Evolutionary conservation across 306 rosid species (phyloP), one percentile per base, ranked within the genome.

Genomic region (Inga leiocalycina): DNA sequence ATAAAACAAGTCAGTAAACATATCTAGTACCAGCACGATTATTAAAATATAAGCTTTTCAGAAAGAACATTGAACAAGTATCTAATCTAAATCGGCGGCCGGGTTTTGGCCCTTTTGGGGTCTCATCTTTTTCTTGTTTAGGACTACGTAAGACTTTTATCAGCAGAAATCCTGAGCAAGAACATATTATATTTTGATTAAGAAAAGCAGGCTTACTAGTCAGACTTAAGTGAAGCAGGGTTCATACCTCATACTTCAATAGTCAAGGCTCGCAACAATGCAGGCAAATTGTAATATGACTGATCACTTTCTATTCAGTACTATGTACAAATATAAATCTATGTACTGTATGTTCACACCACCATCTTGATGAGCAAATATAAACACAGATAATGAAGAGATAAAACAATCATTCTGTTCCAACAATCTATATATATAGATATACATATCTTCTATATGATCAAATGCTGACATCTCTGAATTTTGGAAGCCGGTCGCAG

Each of bases 401-500:
- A 77, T 34, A 45, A 54, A 71, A 75, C 71, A 76, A 65, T 16
- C 83, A 79, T 15, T 16, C 8, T 56, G 68, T 44, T 75, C 54
- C 78, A 34, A 32, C 37, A 56, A 20, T 34, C 12, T 27, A n/a
- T 45, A 71, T 56, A 44, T 73, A 70, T 64, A 41, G 16, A 45
- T 73, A 70, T 64, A 41, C 12, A 45, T 71, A 64, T 54, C 44
- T 52, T 66, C 17, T 54, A 30, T 71, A 62, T 78, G 85, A 85
- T 89, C 88, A 87, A 76, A 93, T 59, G 87, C 82, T 88, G 80
- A 45, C 48, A 74, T 37, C 71, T 79, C 84, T 84, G 54, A 92
- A 83, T 79, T 87, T 95, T 41, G 98, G 94, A 77, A 87, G 62
- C 71, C 75, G 81, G 77, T 91, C 92, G 77, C 98, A 95, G 43